Conservation (phyloP, 805 yeast species). For the Lipomyces starkeyi region DNA sequence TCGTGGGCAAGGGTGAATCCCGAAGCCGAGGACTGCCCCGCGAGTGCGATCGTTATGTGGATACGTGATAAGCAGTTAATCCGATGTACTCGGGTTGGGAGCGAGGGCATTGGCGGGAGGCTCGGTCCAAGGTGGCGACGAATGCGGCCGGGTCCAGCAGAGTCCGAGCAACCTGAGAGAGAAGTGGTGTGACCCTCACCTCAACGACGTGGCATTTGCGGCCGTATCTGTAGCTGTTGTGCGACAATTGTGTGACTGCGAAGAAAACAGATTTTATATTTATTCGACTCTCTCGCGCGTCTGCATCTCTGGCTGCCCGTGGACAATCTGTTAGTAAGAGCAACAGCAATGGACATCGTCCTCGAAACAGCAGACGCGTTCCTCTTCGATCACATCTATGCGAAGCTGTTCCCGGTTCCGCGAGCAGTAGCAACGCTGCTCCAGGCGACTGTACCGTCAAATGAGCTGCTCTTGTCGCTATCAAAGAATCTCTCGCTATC, state of each 20-base stretch:
- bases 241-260: neutral
- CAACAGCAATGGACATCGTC: slow-evolving; percentile 82
- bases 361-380: slow-evolving; percentile 79
- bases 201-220: neutral
- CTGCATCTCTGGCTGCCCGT: neutral
- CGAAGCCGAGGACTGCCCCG: too few species aligned
- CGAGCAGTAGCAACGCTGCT: slow-evolving; percentile 22
- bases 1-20: too few species aligned
- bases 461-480: slow-evolving; percentile 53
- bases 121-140: too few species aligned
- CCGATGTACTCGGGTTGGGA: too few species aligned
- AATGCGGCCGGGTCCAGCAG: too few species aligned
- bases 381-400: slow-evolving; percentile 75
- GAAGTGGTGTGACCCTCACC: too few species aligned
- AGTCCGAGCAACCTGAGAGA: too few species aligned
- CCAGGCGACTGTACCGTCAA: slow-evolving; percentile 58
- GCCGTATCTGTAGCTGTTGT: neutral
- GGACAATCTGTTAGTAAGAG: neutral
- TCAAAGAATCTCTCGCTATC: slow-evolving; percentile 47
- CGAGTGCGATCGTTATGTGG: too few species aligned
- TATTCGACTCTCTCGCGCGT: neutral
- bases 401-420: slow-evolving; percentile 63
- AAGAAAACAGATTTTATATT: neutral
- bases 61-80: too few species aligned
- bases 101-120: too few species aligned